A percentile compares a stretch with the other conserved stretches of the same genome.
phyloP scores from a whole-genome alignment of 805 yeast genomes.

The Wickerhamiella azymoides region DNA sequence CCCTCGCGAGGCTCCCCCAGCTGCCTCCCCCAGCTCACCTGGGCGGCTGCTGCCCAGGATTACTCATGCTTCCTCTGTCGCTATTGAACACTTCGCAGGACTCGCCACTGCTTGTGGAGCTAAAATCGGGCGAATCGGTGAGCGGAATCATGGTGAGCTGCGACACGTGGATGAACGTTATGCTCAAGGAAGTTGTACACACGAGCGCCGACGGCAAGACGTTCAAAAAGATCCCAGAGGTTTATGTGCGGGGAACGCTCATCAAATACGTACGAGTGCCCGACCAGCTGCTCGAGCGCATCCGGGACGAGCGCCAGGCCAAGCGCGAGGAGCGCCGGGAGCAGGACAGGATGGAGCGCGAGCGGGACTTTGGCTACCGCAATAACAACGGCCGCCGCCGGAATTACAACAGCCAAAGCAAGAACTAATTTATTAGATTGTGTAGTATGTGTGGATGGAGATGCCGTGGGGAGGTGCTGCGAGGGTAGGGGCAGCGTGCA shows the following conservation, averaged over 20 bases:
- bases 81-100: constrained; percentile 83
- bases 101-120: constrained; percentile 73
- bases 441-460: neutral
- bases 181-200: constrained; percentile 58
- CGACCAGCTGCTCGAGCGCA: constrained; percentile 27
- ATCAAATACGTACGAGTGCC: constrained; percentile 32
- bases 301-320: constrained; percentile 26
- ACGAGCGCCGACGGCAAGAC: constrained; percentile 9
- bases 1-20: no score
- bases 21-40: neutral
- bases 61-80: constrained; percentile 68
- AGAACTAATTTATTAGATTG: neutral
- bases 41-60: neutral
- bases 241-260: constrained; percentile 18
- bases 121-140: constrained; percentile 80
- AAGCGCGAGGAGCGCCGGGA: constrained; percentile 25
- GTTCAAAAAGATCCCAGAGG: constrained; percentile 14
- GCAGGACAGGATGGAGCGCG: constrained; percentile 5
- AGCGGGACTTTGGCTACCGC: constrained; percentile 5
- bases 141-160: constrained; percentile 75
- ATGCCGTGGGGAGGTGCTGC: no score
- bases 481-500: no score
- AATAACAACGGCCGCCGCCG: constrained; percentile 8
- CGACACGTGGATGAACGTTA: constrained; percentile 93
- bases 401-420: constrained; percentile 10